Evolutionary conservation across 2,329 filamentous ascomycete species (phyloP).

Genomic region (Cladosporium oxysporum): DNA sequence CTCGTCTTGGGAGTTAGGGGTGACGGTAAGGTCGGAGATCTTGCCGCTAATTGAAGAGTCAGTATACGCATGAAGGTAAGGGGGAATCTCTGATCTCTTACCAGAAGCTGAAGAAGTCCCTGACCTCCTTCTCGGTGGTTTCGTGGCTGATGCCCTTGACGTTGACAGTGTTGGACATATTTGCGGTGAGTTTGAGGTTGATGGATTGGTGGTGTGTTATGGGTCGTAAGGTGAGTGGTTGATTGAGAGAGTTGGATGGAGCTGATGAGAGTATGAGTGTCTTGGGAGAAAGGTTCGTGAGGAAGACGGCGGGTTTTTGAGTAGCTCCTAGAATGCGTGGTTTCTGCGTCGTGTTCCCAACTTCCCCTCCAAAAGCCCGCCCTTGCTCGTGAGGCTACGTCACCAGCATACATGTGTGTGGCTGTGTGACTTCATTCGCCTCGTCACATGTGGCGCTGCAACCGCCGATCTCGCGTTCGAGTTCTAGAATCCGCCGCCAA

Average conservation of each 20-base stretch:
- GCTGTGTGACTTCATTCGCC: neutral
- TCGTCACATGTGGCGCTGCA: slow-evolving; percentile 6
- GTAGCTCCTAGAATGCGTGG: neutral
- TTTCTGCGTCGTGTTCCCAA: slow-evolving; percentile 14
- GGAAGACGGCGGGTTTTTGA: neutral
- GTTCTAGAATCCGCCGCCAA: neutral
- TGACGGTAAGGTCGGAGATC: slow-evolving; percentile 80
- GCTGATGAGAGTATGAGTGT: neutral
- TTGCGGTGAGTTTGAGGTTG: slow-evolving; percentile 23
- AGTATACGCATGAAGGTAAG: neutral
- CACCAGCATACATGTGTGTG: neutral
- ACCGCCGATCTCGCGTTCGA: neutral
- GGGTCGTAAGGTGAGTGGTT: neutral
- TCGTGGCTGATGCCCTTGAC: slow-evolving; percentile 83
- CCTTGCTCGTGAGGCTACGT: slow-evolving; percentile 7
- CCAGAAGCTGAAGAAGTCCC: slow-evolving; percentile 97
- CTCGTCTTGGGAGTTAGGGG: slow-evolving; percentile 57
- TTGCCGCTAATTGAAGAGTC: slow-evolving; percentile 67
- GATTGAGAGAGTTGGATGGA: neutral
- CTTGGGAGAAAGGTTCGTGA: neutral
- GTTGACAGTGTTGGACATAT: slow-evolving; percentile 68
- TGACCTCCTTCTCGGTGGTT: slow-evolving; percentile 87
- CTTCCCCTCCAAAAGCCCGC: slow-evolving; percentile 1
- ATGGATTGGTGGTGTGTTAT: neutral
- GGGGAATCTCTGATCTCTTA: slow-evolving; percentile 47